Percentiles rank a stretch among this genome's conserved stretches.
Evolutionary conservation across 768 basidiomycete species (phyloP).

Genomic region (Rhodocollybia butyracea): DNA sequence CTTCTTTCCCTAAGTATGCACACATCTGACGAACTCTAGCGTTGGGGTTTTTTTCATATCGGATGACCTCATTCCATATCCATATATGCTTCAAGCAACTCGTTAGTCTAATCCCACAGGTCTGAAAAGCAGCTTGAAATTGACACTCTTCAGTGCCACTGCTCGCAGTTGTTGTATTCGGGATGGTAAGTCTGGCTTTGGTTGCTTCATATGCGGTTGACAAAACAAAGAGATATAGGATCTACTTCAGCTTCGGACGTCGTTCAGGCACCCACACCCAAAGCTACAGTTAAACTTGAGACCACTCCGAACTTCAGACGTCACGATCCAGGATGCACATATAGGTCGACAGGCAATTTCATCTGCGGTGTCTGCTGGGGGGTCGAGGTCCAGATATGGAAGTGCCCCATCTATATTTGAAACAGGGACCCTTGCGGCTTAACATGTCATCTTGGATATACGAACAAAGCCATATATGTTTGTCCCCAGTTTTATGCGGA

Average conservation of each 20-base stretch:
- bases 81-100: conserved; percentile 49
- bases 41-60: conserved; percentile 36
- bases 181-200: conserved; percentile 39
- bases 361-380: neutral
- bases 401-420: neutral
- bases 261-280: neutral
- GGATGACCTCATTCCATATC: conserved; percentile 24
- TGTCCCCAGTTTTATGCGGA: neutral
- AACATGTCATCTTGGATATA: too few species aligned
- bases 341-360: neutral
- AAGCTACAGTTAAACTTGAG: neutral
- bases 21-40: conserved; percentile 17
- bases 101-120: conserved; percentile 28
- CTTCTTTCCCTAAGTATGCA: neutral
- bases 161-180: conserved; percentile 45
- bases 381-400: neutral
- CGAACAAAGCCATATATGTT: too few species aligned
- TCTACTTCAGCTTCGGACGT: neutral
- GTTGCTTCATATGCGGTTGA: neutral
- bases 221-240: neutral
- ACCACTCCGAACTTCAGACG: neutral
- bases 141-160: conserved; percentile 40
- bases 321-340: neutral
- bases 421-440: too few species aligned
- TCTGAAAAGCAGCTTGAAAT: neutral